Base-by-base conservation (phyloP, 2,329 filamentous ascomycete species). In the Neobulgaria alba region DNA sequence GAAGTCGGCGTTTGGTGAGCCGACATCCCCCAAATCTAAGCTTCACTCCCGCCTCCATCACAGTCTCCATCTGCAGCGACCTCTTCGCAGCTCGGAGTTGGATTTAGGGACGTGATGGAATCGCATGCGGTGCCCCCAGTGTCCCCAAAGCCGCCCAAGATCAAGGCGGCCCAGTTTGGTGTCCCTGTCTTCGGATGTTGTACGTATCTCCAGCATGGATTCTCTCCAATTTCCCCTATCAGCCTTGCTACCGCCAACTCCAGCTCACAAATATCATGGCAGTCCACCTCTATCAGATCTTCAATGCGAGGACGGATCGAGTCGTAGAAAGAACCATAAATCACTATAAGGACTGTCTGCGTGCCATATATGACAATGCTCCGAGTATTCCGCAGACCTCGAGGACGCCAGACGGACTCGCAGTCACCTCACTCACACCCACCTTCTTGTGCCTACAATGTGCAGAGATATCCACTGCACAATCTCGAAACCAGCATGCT, bases 21-120 rank as follows among this genome's bases (percentile, higher is more conserved):
- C 23, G 23, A 26, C n/a, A n/a, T n/a, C n/a, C n/a, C n/a, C n/a
- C n/a, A n/a, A n/a, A n/a, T n/a, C n/a, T n/a, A n/a, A n/a, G n/a
- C n/a, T n/a, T n/a, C n/a, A n/a, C 58, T 85, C 78, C 10, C 90
- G 90, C 62, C 98, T 98, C 8, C 84, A 86, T 44, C 83, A 92
- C 14, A 96, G 69, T 47, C 98, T 85, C 41, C 92, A 77, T 48
- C 95, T 82, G 33, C 89, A 83, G 10, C 75, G 68, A 15, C 83
- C 74, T 57, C 85, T 90, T 40, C 96, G 70, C 46, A 82, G 77
- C 63, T 90, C 79, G 37, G 94, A 75, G 46, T 82, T 77, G 3
- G 80, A 79, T 10, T 96, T 36, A 2, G 41, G 48, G 5, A 55
- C 39, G n/a, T 57, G 43, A 41, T 57, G 52, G 3, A 55, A 53